Conservation (phyloP, 2,329 filamentous ascomycete genomes). For the Phyllosticta citribraziliensis region DNA sequence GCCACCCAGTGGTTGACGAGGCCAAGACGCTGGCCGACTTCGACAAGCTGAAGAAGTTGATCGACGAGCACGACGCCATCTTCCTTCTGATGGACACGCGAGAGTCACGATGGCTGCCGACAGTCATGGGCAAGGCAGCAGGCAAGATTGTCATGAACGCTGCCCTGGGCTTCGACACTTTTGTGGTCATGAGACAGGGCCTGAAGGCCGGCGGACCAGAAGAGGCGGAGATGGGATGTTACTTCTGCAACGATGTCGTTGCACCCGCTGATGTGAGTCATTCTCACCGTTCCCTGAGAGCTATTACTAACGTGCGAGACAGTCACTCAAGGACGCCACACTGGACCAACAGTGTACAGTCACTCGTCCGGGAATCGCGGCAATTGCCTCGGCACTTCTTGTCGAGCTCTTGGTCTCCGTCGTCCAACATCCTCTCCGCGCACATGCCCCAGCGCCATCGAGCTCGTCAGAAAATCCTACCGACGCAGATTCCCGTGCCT, state of each 20-base stretch:
- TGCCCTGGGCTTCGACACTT: slow-evolving; percentile 91
- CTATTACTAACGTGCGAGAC: slow-evolving; percentile 5
- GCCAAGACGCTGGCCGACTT: slow-evolving; percentile 62
- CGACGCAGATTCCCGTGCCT: background rate
- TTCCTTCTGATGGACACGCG: slow-evolving; percentile 97
- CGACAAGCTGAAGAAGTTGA: slow-evolving; percentile 60
- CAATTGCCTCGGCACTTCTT: slow-evolving; percentile 81
- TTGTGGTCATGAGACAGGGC: slow-evolving; percentile 94
- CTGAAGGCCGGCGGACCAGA: slow-evolving; percentile 40
- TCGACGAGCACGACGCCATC: slow-evolving; percentile 79
- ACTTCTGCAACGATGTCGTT: slow-evolving; percentile 98
- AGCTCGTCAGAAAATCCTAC: slow-evolving; percentile 5
- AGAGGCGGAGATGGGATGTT: slow-evolving; percentile 74
- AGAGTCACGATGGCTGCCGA: slow-evolving; percentile 91
- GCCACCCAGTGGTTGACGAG: slow-evolving; percentile 74
- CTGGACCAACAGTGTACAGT: slow-evolving; percentile 98
- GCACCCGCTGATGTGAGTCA: slow-evolving; percentile 77
- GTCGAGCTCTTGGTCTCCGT: slow-evolving; percentile 85
- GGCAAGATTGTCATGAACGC: slow-evolving; percentile 96
- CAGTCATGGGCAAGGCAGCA: slow-evolving; percentile 85
- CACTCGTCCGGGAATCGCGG: slow-evolving; percentile 82
- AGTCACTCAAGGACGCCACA: slow-evolving; percentile 91
- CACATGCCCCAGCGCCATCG: slow-evolving; percentile 24
- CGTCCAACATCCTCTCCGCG: slow-evolving; percentile 54
- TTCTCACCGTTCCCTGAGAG: background rate